Percentiles rank a stretch among this genome's conserved stretches.
Conservation (phyloP, 139 green algal species). For the Haematococcus sp. region DNA sequence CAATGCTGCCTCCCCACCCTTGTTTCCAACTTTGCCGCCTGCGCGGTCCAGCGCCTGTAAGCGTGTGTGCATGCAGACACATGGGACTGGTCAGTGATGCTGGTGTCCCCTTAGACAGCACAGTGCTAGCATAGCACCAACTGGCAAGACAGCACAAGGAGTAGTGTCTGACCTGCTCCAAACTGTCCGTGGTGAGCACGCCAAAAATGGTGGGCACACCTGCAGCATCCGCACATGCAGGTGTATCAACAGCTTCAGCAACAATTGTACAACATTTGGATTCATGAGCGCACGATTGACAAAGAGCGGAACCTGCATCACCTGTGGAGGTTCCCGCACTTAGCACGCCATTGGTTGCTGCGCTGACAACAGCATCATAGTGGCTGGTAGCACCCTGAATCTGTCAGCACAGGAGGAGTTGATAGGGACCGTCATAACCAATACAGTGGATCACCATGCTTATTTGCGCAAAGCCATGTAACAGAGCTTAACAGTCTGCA, state of each 20-base stretch:
- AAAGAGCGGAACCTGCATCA: background rate
- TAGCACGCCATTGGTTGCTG: conserved; percentile 78
- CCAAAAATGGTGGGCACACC: conserved; percentile 91
- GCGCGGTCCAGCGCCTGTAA: conserved; percentile 88
- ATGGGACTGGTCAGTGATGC: too few relatives aligned
- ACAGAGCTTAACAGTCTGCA: too few relatives aligned
- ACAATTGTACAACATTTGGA: background rate
- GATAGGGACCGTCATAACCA: too few relatives aligned
- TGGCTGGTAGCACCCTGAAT: conserved; percentile 92
- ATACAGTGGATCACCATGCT: too few relatives aligned
- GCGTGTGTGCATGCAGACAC: too few relatives aligned
- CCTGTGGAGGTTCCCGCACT: conserved; percentile 45
- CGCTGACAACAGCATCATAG: conserved; percentile 92
- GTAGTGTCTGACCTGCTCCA: conserved; percentile 89
- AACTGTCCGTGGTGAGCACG: conserved; percentile 92
- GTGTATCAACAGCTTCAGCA: background rate
- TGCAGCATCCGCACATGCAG: conserved; percentile 24
- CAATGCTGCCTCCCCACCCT: conserved; percentile 84
- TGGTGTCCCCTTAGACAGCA: too few relatives aligned
- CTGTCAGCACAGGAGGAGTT: conserved; percentile 36
- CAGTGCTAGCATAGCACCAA: too few relatives aligned
- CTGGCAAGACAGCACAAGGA: too few relatives aligned
- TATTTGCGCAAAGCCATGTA: too few relatives aligned
- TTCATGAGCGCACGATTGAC: background rate
- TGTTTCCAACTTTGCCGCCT: conserved; percentile 96